Conservation (phyloP, 257 asterid species). For the Scutellaria baicalensis region DNA sequence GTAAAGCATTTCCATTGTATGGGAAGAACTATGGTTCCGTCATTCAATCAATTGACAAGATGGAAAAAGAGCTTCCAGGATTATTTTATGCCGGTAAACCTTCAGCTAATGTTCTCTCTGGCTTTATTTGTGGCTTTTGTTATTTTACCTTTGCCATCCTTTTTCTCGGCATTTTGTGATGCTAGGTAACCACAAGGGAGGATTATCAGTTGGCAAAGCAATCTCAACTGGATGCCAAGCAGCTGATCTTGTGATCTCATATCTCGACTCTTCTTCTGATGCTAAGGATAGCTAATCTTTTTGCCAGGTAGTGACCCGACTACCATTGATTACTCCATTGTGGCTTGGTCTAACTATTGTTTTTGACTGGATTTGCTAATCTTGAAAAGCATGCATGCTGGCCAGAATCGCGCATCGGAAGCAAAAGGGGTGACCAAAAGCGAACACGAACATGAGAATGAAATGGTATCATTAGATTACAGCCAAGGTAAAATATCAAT, state of each 20-base stretch:
- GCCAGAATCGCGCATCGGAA: constrained; percentile 4
- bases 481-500: not conserved
- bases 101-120: not conserved
- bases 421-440: constrained; percentile 12
- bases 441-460: constrained; percentile 11
- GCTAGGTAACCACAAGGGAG: constrained; percentile 92
- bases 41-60: constrained; percentile 62
- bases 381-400: constrained; percentile 7
- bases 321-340: not conserved
- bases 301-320: constrained; percentile 10
- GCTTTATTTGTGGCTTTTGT: not conserved
- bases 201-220: constrained; percentile 92
- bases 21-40: constrained; percentile 61
- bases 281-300: not conserved
- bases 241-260: constrained; percentile 83
- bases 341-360: not conserved
- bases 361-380: not conserved
- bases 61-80: constrained; percentile 84
- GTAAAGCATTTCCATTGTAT: constrained; percentile 77
- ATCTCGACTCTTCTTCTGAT: constrained; percentile 41
- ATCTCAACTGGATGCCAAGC: constrained; percentile 76
- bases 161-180: not conserved
- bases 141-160: not conserved
- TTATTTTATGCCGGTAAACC: constrained; percentile 79
- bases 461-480: not conserved